A percentile compares a stretch with the other conserved stretches of the same genome.
These are phyloP conservation scores for Curvularia sp. DNA, from an alignment of 2,329 filamentous ascomycete genomes.

Conservation along the genomic window DNA sequence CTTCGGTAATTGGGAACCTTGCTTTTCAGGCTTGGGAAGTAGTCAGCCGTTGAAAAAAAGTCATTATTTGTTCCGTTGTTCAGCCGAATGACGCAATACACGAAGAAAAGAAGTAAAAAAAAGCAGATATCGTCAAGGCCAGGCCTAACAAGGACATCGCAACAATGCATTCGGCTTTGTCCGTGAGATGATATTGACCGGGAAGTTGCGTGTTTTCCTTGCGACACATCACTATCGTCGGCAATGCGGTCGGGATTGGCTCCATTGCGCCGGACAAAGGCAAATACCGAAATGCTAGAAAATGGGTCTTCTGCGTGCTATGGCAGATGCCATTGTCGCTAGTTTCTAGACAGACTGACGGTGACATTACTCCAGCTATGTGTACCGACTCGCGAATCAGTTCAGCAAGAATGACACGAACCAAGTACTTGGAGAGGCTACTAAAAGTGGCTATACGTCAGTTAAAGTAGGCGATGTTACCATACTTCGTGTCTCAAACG, in stretches of 20 bases:
- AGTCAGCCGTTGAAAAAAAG: neutral
- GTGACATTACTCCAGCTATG: neutral
- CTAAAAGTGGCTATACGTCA: neutral
- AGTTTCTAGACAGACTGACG: too few relatives aligned
- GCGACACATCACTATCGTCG: neutral
- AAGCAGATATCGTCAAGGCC: conserved; percentile 12
- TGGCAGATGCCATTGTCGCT: neutral
- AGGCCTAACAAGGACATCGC: neutral
- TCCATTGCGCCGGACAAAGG: neutral
- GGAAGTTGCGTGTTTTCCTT: neutral
- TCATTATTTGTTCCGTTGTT: neutral
- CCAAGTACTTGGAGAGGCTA: neutral
- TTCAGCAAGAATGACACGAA: neutral
- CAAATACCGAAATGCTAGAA: conserved; percentile 1
- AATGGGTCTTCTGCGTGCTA: neutral
- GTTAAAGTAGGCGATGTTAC: neutral
- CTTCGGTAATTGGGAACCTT: neutral
- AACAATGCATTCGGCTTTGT: neutral
- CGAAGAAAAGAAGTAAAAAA: neutral
- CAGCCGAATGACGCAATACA: conserved; percentile 11
- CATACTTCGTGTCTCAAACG: neutral
- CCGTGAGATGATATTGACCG: neutral
- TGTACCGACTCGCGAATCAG: neutral
- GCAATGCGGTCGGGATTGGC: neutral
- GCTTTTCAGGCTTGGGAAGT: neutral